Evolutionary conservation across 2,329 filamentous ascomycete species (phyloP).

Genomic region (Trichophyton schoenleinii): DNA sequence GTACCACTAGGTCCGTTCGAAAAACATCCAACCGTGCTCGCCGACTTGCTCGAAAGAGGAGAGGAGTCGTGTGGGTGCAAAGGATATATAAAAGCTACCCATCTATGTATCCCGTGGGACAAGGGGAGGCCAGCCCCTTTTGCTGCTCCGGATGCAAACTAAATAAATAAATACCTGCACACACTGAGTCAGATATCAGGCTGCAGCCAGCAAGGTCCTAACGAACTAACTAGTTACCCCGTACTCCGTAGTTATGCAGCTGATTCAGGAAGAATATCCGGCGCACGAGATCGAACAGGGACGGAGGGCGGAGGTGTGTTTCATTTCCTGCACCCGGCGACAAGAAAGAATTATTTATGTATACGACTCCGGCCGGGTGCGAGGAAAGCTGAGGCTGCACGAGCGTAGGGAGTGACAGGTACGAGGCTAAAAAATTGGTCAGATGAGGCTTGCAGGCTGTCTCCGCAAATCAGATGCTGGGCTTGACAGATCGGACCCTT

Average conservation of each 20-base stretch:
- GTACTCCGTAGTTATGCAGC: not conserved
- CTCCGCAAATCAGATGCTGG: not conserved
- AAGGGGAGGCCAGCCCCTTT: not conserved
- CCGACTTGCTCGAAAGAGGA: not conserved
- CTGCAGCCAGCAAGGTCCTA: not conserved
- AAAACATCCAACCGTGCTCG: not conserved
- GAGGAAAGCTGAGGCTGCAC: not conserved
- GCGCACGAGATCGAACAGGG: not conserved
- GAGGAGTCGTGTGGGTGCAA: not conserved
- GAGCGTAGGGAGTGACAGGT: not conserved
- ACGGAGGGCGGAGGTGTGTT: not conserved
- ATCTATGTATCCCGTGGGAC: not conserved
- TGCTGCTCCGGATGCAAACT: no score
- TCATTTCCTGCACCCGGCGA: not conserved
- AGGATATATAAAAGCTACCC: not conserved
- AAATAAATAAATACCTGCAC: no score
- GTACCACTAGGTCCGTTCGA: not conserved
- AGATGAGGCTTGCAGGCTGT: not conserved
- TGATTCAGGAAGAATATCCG: not conserved
- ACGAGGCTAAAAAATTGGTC: constrained; percentile 5
- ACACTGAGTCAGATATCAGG: not conserved
- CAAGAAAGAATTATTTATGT: not conserved
- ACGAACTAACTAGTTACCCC: not conserved
- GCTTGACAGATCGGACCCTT: not conserved
- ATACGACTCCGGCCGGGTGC: not conserved